These are phyloP conservation scores for Sporothrix inflata DNA, from an alignment of 2,329 filamentous ascomycete genomes.

Conservation along the genomic window DNA sequence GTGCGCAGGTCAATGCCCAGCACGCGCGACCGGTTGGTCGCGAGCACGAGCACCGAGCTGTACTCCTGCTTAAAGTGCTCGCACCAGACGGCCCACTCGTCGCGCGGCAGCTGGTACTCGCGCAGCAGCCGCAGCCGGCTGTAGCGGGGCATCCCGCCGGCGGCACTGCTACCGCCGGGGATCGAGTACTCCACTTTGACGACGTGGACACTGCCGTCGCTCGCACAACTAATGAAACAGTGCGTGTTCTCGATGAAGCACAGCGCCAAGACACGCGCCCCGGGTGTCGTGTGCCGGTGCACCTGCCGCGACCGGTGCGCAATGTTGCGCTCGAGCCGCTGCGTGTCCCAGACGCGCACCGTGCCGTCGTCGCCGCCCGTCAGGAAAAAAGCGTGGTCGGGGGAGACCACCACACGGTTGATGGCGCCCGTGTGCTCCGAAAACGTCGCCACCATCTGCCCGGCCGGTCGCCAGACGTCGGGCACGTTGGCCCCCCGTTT, in stretches of 20 bases:
- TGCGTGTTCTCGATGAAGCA: slow-evolving; percentile 95
- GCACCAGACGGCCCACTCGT: slow-evolving; percentile 84
- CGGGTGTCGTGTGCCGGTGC: slow-evolving; percentile 70
- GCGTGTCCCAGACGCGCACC: slow-evolving; percentile 92
- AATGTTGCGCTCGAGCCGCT: slow-evolving; percentile 86
- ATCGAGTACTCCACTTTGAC: slow-evolving; percentile 69
- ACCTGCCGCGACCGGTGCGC: slow-evolving; percentile 85
- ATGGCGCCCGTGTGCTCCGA: slow-evolving; percentile 83
- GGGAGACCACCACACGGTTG: slow-evolving; percentile 78
- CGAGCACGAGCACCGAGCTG: slow-evolving; percentile 80
- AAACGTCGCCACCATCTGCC: slow-evolving; percentile 83
- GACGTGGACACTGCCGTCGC: slow-evolving; percentile 86
- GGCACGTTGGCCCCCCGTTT: slow-evolving; percentile 51
- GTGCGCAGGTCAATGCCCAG: slow-evolving; percentile 83
- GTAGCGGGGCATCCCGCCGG: slow-evolving; percentile 58
- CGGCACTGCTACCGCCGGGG: background rate
- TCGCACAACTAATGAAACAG: slow-evolving; percentile 87
- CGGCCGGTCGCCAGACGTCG: slow-evolving; percentile 79
- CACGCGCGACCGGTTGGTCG: slow-evolving; percentile 83
- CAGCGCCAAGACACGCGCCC: slow-evolving; percentile 73
- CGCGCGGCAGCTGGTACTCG: slow-evolving; percentile 74
- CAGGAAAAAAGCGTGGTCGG: slow-evolving; percentile 92
- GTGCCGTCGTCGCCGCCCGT: slow-evolving; percentile 90
- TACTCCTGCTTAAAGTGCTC: slow-evolving; percentile 87
- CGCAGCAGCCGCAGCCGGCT: slow-evolving; percentile 76